These are phyloP conservation scores for Vicia sativa DNA, from an alignment of 306 rosid species.

Conservation along the genomic window DNA sequence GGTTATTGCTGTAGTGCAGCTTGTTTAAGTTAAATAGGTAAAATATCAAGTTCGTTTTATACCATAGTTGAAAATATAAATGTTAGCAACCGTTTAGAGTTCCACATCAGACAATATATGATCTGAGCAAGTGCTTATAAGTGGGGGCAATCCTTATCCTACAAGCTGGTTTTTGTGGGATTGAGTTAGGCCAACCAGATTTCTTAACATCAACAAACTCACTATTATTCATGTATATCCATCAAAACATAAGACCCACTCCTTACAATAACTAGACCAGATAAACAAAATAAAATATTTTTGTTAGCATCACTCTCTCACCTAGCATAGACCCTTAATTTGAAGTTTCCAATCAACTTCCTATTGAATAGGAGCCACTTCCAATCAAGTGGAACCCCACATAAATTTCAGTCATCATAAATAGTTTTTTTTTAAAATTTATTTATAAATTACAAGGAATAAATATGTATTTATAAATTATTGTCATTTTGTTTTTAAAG, in stretches of 20 bases:
- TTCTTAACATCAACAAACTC: too few relatives aligned
- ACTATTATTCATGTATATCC: not conserved
- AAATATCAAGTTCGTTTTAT: conserved; percentile 5
- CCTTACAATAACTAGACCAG: conserved; percentile 1
- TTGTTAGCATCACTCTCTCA: too few relatives aligned
- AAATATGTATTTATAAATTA: not conserved
- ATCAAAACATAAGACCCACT: not conserved
- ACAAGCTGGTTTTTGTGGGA: too few relatives aligned
- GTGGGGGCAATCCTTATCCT: too few relatives aligned
- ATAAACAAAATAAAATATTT: not conserved
- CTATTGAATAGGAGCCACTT: too few relatives aligned
- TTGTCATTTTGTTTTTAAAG: conserved; percentile 19
- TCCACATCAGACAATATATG: too few relatives aligned
- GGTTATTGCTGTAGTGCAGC: conserved; percentile 91
- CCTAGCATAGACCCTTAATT: too few relatives aligned
- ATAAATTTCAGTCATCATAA: not conserved
- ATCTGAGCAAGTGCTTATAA: too few relatives aligned
- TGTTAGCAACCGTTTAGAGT: too few relatives aligned
- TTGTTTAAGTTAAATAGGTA: conserved; percentile 54
- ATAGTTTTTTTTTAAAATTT: not conserved
- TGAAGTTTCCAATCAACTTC: too few relatives aligned
- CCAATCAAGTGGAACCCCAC: not conserved
- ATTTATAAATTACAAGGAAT: not conserved
- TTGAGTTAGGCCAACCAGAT: too few relatives aligned
- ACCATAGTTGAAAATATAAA: not conserved